A percentile compares a stretch with the other conserved stretches of the same genome.
Conservation (phyloP, 371 early-diverging fungal genomes). For the Mortierella sp. region DNA sequence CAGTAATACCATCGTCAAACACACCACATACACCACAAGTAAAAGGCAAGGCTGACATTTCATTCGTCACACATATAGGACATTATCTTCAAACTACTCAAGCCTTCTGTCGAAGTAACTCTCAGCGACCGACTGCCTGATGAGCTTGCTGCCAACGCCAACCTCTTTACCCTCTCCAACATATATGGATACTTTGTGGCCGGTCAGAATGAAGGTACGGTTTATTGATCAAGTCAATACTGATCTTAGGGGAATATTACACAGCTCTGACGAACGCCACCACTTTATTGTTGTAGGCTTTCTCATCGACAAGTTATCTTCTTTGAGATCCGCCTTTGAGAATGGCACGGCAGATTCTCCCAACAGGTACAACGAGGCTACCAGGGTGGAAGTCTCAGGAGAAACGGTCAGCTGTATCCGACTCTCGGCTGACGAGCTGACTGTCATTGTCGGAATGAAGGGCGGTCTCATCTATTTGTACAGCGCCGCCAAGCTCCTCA, state of each 20-base stretch:
- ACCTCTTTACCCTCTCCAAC: slow-evolving; percentile 47
- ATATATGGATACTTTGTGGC: slow-evolving; percentile 48
- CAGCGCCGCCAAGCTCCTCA: slow-evolving; percentile 24
- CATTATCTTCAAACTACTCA: slow-evolving; percentile 37
- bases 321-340: slow-evolving; percentile 40
- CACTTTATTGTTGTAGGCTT: slow-evolving; percentile 26
- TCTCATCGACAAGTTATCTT: slow-evolving; percentile 33
- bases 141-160: slow-evolving; percentile 21
- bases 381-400: slow-evolving; percentile 26
- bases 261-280: not conserved
- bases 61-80: slow-evolving; percentile 17
- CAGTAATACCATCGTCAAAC: not conserved
- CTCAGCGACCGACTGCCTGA: slow-evolving; percentile 22
- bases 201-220: slow-evolving; percentile 39
- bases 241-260: no score
- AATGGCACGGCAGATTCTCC: slow-evolving; percentile 13
- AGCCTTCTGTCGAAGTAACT: slow-evolving; percentile 19
- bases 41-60: not conserved
- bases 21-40: not conserved
- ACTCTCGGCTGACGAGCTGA: slow-evolving; percentile 47
- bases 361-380: slow-evolving; percentile 23
- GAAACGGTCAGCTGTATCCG: slow-evolving; percentile 33
- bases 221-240: no score
- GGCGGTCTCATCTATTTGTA: slow-evolving; percentile 33
- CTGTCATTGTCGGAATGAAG: slow-evolving; percentile 24